Conservation (phyloP, 345 rosid genomes). For the Garcia nutans region DNA sequence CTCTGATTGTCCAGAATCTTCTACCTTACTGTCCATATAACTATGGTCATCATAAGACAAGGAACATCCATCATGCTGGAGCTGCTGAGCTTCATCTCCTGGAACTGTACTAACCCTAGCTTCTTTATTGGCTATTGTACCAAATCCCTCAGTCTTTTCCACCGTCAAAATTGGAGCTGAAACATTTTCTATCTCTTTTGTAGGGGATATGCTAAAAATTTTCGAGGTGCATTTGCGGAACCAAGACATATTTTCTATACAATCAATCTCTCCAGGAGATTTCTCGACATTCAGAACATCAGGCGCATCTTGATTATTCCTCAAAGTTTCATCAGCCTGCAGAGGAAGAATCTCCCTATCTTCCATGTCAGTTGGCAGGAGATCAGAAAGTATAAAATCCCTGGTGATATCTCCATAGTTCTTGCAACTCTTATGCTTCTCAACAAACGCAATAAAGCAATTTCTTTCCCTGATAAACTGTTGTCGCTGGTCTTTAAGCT, state of each 20-base stretch:
- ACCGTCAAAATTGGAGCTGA: conserved; percentile 29
- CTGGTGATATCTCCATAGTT: conserved; percentile 55
- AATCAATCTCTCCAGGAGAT: conserved; percentile 38
- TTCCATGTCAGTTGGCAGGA: conserved; percentile 46
- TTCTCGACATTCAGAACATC: conserved; percentile 31
- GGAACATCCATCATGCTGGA: conserved; percentile 36
- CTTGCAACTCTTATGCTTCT: conserved; percentile 55
- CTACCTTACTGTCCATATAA: conserved; percentile 51
- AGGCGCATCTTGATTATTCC: conserved; percentile 28
- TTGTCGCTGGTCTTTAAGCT: conserved; percentile 54
- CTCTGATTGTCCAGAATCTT: conserved; percentile 59
- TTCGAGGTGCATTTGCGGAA: conserved; percentile 60
- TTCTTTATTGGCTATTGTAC: conserved; percentile 21
- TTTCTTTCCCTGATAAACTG: conserved; percentile 47
- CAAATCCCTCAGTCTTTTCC: conserved; percentile 29
- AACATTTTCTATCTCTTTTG: conserved; percentile 42
- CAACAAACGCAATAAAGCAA: conserved; percentile 57
- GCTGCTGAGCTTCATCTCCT: conserved; percentile 33
- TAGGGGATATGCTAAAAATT: conserved; percentile 61
- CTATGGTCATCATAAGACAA: conserved; percentile 57
- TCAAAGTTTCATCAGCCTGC: conserved; percentile 35
- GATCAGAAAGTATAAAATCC: conserved; percentile 59
- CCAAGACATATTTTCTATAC: conserved; percentile 54
- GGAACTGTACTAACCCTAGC: conserved; percentile 17
- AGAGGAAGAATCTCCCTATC: conserved; percentile 35